phyloP scores from a whole-genome alignment of 129 eudicot genomes.

The Heracleum sosnowskyi region DNA sequence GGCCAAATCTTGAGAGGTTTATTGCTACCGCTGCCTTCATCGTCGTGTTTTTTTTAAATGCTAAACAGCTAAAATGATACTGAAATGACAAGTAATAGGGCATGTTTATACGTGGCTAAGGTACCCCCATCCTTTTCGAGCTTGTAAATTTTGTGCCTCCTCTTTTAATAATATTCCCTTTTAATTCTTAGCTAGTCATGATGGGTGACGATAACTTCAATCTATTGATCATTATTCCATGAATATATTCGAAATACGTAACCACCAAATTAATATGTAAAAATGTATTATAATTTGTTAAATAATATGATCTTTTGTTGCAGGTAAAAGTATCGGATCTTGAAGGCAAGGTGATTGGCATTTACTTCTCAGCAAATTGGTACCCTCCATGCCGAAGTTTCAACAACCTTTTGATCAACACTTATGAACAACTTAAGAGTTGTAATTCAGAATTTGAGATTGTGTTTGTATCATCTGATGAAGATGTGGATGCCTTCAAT shows the following conservation, averaged over 20 bases:
- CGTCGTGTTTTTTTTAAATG: background rate
- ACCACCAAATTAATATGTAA: background rate
- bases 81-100: background rate
- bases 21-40: background rate
- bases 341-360: conserved; percentile 64
- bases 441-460: conserved; percentile 42
- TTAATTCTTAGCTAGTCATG: background rate
- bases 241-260: too few species aligned
- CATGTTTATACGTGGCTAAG: background rate
- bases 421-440: conserved; percentile 46
- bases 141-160: background rate
- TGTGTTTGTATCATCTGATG: conserved; percentile 77
- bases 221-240: too few species aligned
- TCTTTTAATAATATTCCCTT: background rate
- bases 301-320: background rate
- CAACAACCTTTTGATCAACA: conserved; percentile 36
- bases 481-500: conserved; percentile 59
- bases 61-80: conserved; percentile 5
- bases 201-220: too few species aligned
- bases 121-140: conserved; percentile 9
- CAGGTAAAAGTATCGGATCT: conserved; percentile 73
- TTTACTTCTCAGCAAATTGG: conserved; percentile 84
- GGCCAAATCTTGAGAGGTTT: background rate
- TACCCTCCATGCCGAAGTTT: conserved; percentile 61
- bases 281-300: too few species aligned